Percentiles rank a stretch among this genome's conserved stretches.
These are phyloP conservation scores for Flaveria sonorensis DNA, from an alignment of 129 eudicot species.

Conservation along the genomic window DNA sequence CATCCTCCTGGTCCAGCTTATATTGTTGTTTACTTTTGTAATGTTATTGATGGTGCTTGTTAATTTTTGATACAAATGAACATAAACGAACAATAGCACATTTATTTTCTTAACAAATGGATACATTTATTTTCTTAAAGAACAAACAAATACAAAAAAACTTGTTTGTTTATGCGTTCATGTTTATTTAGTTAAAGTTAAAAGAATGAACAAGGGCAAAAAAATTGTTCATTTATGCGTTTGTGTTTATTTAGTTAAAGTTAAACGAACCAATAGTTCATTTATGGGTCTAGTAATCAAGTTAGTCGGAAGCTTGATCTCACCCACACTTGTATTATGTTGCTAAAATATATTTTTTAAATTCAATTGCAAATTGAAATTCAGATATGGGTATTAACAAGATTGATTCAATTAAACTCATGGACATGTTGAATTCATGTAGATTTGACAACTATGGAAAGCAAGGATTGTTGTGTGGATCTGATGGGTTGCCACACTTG, in stretches of 20 bases:
- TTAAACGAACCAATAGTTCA: no score
- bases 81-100: neutral
- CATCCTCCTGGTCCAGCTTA: no score
- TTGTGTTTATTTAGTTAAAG: no score
- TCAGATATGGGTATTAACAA: neutral
- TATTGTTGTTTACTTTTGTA: no score
- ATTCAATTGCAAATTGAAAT: neutral
- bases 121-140: no score
- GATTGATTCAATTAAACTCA: neutral
- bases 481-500: slow-evolving; percentile 96
- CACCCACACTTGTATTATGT: neutral
- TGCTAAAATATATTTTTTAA: neutral
- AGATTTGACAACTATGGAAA: slow-evolving; percentile 94
- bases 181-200: neutral
- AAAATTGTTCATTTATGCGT: no score
- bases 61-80: no score
- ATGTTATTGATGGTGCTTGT: no score
- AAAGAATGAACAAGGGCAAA: no score
- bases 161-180: neutral
- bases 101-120: no score
- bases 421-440: slow-evolving; percentile 8
- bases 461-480: slow-evolving; percentile 91
- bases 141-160: neutral
- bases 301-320: neutral
- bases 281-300: no score